phyloP scores from a whole-genome alignment of 2,329 filamentous ascomycete species.

The Colletotrichum cuscutae region DNA sequence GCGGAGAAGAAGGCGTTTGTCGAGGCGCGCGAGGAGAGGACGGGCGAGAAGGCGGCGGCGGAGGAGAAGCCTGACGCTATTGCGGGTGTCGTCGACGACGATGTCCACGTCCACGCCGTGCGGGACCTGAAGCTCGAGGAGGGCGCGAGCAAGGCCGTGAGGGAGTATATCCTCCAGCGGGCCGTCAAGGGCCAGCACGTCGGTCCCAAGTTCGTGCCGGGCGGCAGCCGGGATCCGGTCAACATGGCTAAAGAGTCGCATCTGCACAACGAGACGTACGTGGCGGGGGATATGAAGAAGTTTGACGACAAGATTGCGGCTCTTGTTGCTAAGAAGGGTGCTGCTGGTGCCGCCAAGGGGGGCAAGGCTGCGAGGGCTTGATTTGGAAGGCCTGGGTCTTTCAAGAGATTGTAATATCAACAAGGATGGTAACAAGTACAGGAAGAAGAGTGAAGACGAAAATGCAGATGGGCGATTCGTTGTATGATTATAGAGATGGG shows the following conservation, averaged over 20 bases:
- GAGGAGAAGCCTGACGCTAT: too few species aligned
- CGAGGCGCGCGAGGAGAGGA: slow-evolving; percentile 33
- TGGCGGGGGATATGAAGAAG: slow-evolving; percentile 43
- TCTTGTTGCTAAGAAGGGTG: slow-evolving; percentile 39
- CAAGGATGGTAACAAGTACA: background rate
- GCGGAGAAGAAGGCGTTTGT: slow-evolving; percentile 36
- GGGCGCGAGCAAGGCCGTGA: slow-evolving; percentile 46
- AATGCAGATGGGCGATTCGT: background rate
- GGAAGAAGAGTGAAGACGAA: too few species aligned
- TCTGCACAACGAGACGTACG: slow-evolving; percentile 50
- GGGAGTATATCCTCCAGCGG: slow-evolving; percentile 44
- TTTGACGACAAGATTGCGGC: slow-evolving; percentile 53
- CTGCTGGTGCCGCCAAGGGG: background rate
- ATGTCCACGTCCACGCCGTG: slow-evolving; percentile 31
- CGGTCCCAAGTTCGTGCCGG: slow-evolving; percentile 43
- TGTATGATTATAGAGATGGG: slow-evolving; percentile 19
- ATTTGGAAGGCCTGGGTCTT: background rate
- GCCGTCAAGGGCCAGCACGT: slow-evolving; percentile 51
- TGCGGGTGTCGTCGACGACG: background rate
- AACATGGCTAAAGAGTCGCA: slow-evolving; percentile 49
- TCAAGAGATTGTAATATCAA: background rate
- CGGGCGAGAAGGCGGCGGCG: slow-evolving; percentile 5
- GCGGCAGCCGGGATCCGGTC: slow-evolving; percentile 40
- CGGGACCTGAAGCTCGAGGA: slow-evolving; percentile 43
- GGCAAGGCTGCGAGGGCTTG: slow-evolving; percentile 39